A percentile compares a stretch with the other conserved stretches of the same genome.
These are phyloP conservation scores for Apiotrichum veenhuisii DNA, from an alignment of 1,284 basidiomycete species.

Conservation along the genomic window DNA sequence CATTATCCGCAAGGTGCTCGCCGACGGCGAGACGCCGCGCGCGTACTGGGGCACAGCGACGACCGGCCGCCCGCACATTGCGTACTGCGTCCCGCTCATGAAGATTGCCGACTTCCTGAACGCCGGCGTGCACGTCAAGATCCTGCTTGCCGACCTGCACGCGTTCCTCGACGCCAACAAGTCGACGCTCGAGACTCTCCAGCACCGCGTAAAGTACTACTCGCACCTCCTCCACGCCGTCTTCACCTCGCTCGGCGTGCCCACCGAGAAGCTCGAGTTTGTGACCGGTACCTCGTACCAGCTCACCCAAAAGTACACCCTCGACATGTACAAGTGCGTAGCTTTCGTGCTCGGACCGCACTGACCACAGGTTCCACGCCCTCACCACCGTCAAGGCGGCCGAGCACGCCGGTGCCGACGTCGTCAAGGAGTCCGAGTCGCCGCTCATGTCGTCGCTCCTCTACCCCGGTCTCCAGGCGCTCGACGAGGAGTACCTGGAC, in stretches of 20 bases:
- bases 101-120: slow-evolving; percentile 97
- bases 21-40: slow-evolving; percentile 70
- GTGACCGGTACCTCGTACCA: slow-evolving; percentile 81
- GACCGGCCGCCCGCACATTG: slow-evolving; percentile 93
- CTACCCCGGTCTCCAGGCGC: slow-evolving; percentile 93
- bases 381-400: slow-evolving; percentile 93
- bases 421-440: slow-evolving; percentile 95
- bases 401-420: slow-evolving; percentile 98
- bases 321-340: slow-evolving; percentile 78
- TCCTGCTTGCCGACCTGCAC: slow-evolving; percentile 95
- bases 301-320: slow-evolving; percentile 83
- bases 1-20: slow-evolving; percentile 72
- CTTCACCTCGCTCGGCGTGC: slow-evolving; percentile 84
- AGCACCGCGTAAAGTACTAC: slow-evolving; percentile 88
- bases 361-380: slow-evolving; percentile 61
- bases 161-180: slow-evolving; percentile 98
- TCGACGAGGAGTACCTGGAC: slow-evolving; percentile 95
- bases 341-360: neutral
- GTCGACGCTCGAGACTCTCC: slow-evolving; percentile 90
- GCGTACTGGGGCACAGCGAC: slow-evolving; percentile 93
- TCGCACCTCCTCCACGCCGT: slow-evolving; percentile 74
- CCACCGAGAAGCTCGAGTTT: slow-evolving; percentile 76
- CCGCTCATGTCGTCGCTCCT: slow-evolving; percentile 86
- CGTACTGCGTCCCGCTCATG: slow-evolving; percentile 90
- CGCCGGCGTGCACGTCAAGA: slow-evolving; percentile 84